Evolutionary conservation across 176 grass and related monocot genomes (phyloP).

Genomic region (Saccharum officinarum): DNA sequence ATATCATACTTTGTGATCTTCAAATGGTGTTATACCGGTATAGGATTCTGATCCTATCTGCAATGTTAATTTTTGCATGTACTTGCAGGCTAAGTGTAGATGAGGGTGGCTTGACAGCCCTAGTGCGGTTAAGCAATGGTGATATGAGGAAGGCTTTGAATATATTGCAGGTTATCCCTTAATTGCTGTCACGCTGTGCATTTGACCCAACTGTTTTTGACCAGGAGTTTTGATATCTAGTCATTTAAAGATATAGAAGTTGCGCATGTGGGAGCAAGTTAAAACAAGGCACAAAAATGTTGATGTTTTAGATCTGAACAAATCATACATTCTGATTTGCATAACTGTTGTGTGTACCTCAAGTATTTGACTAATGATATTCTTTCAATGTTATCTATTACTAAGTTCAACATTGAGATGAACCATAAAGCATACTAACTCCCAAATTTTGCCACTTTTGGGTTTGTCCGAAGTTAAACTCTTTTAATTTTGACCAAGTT

Average conservation of each 20-base stretch:
- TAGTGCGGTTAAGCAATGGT: constrained; percentile 84
- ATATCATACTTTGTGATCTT: constrained; percentile 6
- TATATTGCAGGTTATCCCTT: constrained; percentile 79
- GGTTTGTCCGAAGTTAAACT: not conserved
- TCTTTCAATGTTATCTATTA: not conserved
- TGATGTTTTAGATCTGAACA: not conserved
- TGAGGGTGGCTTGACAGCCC: constrained; percentile 76
- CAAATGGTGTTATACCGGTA: not conserved
- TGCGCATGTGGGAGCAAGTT: not conserved
- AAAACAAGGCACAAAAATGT: not conserved
- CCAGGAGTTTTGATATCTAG: not conserved
- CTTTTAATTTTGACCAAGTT: not conserved
- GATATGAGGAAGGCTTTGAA: constrained; percentile 99
- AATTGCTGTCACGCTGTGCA: not conserved
- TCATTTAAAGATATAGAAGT: not conserved
- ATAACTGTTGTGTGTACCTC: not conserved
- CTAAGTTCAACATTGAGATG: not conserved
- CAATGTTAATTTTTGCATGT: constrained; percentile 8
- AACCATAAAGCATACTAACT: not conserved
- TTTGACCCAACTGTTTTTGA: not conserved
- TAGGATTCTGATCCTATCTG: not conserved
- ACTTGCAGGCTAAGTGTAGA: constrained; percentile 74
- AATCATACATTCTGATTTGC: not conserved
- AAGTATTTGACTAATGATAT: not conserved
- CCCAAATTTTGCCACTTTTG: not conserved